phyloP scores from a whole-genome alignment of 1,139 yeast genomes.

The Zhuliangozyma parablackwelliae region DNA sequence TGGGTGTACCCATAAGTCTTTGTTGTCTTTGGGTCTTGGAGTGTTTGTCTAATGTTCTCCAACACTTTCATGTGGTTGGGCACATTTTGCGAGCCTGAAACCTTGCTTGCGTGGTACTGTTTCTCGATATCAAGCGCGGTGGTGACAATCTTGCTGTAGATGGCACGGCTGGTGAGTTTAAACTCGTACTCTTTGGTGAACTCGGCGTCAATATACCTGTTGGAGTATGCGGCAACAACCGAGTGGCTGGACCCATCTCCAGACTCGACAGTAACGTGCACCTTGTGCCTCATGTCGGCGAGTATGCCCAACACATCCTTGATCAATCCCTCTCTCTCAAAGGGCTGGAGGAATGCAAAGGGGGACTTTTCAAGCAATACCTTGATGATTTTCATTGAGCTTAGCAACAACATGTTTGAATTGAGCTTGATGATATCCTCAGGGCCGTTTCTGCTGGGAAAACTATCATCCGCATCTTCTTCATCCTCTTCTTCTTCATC shows the following conservation, averaged over 20 bases:
- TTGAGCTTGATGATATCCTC: slow-evolving; percentile 14
- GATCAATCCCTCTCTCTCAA: slow-evolving; percentile 72
- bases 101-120: slow-evolving; percentile 15
- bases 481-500: slow-evolving; percentile 9
- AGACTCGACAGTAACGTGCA: slow-evolving; percentile 6
- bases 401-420: slow-evolving; percentile 43
- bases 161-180: slow-evolving; percentile 16
- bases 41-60: slow-evolving; percentile 12
- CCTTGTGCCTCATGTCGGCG: slow-evolving; percentile 11
- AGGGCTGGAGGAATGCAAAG: slow-evolving; percentile 37
- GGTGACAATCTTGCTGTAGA: slow-evolving; percentile 16
- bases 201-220: slow-evolving; percentile 30
- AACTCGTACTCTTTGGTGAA: slow-evolving; percentile 27
- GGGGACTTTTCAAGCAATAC: slow-evolving; percentile 42
- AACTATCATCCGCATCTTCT: slow-evolving; percentile 4
- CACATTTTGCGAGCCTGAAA: slow-evolving; percentile 6
- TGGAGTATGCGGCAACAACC: slow-evolving; percentile 15
- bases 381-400: slow-evolving; percentile 36
- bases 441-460: slow-evolving; percentile 2
- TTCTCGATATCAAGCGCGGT: slow-evolving; percentile 19
- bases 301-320: slow-evolving; percentile 41
- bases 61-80: slow-evolving; percentile 18
- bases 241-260: slow-evolving; percentile 8
- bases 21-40: slow-evolving; percentile 10
- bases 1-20: slow-evolving; percentile 20